Base-by-base conservation (phyloP, 73 alveolate genomes). In the Diophrys appendiculata region DNA sequence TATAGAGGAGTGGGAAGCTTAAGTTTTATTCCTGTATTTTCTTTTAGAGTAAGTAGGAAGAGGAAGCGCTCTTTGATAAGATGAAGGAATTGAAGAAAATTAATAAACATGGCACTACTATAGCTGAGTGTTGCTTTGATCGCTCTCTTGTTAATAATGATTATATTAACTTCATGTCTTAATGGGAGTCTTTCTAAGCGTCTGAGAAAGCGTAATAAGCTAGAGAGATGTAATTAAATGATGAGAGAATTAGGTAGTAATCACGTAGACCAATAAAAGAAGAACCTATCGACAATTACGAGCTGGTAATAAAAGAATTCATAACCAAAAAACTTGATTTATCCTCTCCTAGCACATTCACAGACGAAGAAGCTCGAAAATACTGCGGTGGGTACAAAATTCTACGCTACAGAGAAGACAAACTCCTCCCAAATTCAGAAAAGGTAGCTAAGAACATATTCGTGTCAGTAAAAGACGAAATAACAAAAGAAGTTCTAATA, bases 381-480 rank as follows among this genome's bases (percentile, higher is more conserved):
- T n/a, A n/a, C n/a, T n/a, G n/a, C n/a, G 89, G 87, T 32, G 84
- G 83, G 18, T 88, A 92, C 92, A 67, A 69, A n/a, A 55, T 88
- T 52, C 78, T 64, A 28, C 54, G 82, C 60, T 72, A 71, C 5
- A 54, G 93, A 28, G 11, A 81, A 27, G 93, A 86, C 52, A 86
- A 83, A 65, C 64, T 68, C 0, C 72, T 65, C 28, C 93, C 93
- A 1, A 86, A 86, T 80, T 71, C 73, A 25, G 27, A 33, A 27
- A 71, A 27, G 69, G 81, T 76, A 25, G 81, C 86, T 35, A 67
- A 76, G 27, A 76, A 82, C 27, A 65, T 82, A 27, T 64, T 72
- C 22, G 73, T 23, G 67, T 43, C 81, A 0, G 76, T 82, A 1
- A 65, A 67, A 29, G 91, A 82, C 54, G 72, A 34, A n/a, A 72